Evolutionary conservation across 2,329 filamentous ascomycete genomes (phyloP).

Genomic region (Colletotrichum chlorophyti): DNA sequence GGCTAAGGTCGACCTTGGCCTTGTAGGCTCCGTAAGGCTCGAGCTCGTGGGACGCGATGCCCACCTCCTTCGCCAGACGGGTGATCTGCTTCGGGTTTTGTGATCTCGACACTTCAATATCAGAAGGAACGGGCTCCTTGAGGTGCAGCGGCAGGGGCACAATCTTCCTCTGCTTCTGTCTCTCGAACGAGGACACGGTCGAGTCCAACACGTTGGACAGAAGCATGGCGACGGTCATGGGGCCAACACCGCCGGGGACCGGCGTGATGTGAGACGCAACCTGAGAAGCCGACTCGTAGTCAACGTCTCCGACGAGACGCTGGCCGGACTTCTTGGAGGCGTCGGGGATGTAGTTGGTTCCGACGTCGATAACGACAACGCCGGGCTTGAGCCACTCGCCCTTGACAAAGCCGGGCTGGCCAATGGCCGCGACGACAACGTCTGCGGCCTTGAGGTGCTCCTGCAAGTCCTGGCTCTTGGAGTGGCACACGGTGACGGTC

Average conservation of each 20-base stretch:
- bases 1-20: conserved; percentile 86
- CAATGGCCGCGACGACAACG: conserved; percentile 91
- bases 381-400: conserved; percentile 96
- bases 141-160: conserved; percentile 85
- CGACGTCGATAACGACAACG: conserved; percentile 95
- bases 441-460: conserved; percentile 83
- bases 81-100: conserved; percentile 94
- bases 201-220: conserved; percentile 94
- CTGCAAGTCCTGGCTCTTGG: conserved; percentile 77
- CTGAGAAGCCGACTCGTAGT: conserved; percentile 83
- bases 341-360: conserved; percentile 94
- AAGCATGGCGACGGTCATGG: conserved; percentile 99
- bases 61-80: conserved; percentile 82
- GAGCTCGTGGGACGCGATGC: conserved; percentile 86
- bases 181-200: conserved; percentile 80
- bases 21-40: conserved; percentile 96
- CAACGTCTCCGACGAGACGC: conserved; percentile 92
- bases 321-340: conserved; percentile 89
- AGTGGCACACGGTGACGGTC: conserved; percentile 96
- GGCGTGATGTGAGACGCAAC: conserved; percentile 95
- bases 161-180: conserved; percentile 80
- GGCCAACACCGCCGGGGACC: conserved; percentile 94
- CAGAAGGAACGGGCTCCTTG: conserved; percentile 84
- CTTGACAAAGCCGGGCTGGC: conserved; percentile 85
- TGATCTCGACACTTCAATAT: conserved; percentile 88